Percentiles rank a stretch among this genome's conserved stretches.
These are phyloP conservation scores for Tuber melanosporum DNA, from an alignment of 495 filamentous ascomycete species.

Conservation along the genomic window DNA sequence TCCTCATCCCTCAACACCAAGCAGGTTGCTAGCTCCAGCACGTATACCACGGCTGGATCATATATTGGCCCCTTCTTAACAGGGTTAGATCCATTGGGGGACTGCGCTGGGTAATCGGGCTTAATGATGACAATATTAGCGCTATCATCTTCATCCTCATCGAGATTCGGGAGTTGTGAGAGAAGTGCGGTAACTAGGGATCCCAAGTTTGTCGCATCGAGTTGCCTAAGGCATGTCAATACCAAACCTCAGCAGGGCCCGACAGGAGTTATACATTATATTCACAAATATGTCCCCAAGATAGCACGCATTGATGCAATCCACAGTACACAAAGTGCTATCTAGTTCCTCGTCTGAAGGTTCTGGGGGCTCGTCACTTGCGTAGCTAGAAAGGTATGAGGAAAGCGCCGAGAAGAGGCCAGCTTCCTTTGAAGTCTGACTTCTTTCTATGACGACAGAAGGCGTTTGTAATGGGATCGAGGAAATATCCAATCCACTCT, in stretches of 20 bases:
- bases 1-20: slow-evolving; percentile 69
- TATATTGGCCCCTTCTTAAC: slow-evolving; percentile 57
- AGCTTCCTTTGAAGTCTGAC: slow-evolving; percentile 63
- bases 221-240: slow-evolving; percentile 49
- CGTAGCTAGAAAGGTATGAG: slow-evolving; percentile 96
- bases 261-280: slow-evolving; percentile 58
- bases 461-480: slow-evolving; percentile 84
- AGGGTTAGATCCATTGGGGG: slow-evolving; percentile 52
- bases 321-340: slow-evolving; percentile 86
- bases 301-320: slow-evolving; percentile 84
- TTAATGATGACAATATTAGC: slow-evolving; percentile 83
- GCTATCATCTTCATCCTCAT: slow-evolving; percentile 60
- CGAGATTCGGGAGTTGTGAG: slow-evolving; percentile 60
- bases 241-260: slow-evolving; percentile 8
- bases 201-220: slow-evolving; percentile 61
- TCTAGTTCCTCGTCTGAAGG: slow-evolving; percentile 96
- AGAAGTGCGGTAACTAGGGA: slow-evolving; percentile 67
- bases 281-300: slow-evolving; percentile 78
- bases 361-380: slow-evolving; percentile 93
- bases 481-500: slow-evolving; percentile 64
- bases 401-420: slow-evolving; percentile 90
- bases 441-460: slow-evolving; percentile 88
- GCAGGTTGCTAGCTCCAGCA: slow-evolving; percentile 81
- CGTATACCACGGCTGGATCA: slow-evolving; percentile 77
- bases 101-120: slow-evolving; percentile 57